A percentile compares a stretch with the other conserved stretches of the same genome.
Evolutionary conservation across 345 rosid genomes (phyloP).

Genomic region (Populus davidiana): DNA sequence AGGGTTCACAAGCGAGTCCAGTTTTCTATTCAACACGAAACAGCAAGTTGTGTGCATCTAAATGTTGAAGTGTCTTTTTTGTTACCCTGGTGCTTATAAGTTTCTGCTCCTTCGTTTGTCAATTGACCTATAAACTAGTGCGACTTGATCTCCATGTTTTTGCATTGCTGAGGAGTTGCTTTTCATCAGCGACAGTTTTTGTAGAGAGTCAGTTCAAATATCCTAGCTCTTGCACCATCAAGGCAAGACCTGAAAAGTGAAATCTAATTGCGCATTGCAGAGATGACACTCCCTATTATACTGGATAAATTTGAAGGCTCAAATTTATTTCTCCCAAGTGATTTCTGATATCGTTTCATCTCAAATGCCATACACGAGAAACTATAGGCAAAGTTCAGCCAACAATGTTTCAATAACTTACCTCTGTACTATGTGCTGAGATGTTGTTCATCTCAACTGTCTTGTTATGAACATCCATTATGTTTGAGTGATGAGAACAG

Average conservation of each 20-base stretch:
- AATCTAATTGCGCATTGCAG: not conserved
- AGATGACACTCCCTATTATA: too few species aligned
- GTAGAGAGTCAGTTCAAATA: not conserved
- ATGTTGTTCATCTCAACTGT: too few species aligned
- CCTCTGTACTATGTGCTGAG: too few species aligned
- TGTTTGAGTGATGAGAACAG: too few species aligned
- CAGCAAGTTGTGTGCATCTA: not conserved
- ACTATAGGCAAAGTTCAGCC: too few species aligned
- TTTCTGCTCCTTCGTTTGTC: not conserved
- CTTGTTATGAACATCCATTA: not conserved
- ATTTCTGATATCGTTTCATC: too few species aligned
- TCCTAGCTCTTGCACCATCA: not conserved
- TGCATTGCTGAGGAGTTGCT: not conserved
- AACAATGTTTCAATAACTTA: too few species aligned
- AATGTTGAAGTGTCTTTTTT: not conserved
- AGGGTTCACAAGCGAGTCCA: not conserved
- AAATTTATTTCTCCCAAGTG: too few species aligned
- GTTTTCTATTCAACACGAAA: not conserved
- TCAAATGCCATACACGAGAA: too few species aligned
- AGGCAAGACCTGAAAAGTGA: slow-evolving; percentile 2
- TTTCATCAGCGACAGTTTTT: slow-evolving; percentile 5
- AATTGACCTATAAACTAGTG: not conserved
- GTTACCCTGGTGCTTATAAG: not conserved
- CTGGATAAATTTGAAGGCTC: too few species aligned
- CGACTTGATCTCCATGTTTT: not conserved